phyloP scores from a whole-genome alignment of 345 rosid species.

The Aquilaria sinensis region DNA sequence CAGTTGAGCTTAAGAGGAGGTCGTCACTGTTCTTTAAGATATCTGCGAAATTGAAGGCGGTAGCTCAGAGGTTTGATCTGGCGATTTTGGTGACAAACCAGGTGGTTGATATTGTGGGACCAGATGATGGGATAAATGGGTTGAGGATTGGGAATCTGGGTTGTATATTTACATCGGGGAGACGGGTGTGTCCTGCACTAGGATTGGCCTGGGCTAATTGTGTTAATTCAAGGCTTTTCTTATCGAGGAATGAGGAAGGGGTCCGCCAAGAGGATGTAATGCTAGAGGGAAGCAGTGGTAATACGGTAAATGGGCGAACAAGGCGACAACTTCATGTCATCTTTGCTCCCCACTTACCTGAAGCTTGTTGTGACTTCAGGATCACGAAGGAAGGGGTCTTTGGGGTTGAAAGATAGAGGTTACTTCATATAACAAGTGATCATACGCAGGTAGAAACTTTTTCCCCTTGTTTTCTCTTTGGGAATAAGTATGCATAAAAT shows the following conservation, averaged over 20 bases:
- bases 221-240: conserved; percentile 74
- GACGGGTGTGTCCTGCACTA: conserved; percentile 66
- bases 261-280: conserved; percentile 13
- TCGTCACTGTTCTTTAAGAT: conserved; percentile 71
- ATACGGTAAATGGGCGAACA: conserved; percentile 19
- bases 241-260: conserved; percentile 42
- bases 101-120: conserved; percentile 64
- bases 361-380: conserved; percentile 51
- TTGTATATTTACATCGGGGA: conserved; percentile 54
- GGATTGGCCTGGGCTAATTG: conserved; percentile 86
- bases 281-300: conserved; percentile 14
- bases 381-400: conserved; percentile 53
- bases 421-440: background rate
- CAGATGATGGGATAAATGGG: conserved; percentile 54
- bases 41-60: conserved; percentile 55
- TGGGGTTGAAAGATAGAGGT: conserved; percentile 26
- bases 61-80: conserved; percentile 57
- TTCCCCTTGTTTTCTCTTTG: no score
- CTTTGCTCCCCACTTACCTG: conserved; percentile 71
- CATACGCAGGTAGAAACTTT: conserved; percentile 6
- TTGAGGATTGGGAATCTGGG: conserved; percentile 64
- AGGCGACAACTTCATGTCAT: conserved; percentile 52
- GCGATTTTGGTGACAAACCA: conserved; percentile 83
- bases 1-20: conserved; percentile 55
- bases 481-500: no score